Evolutionary conservation across 495 filamentous ascomycete genomes (phyloP).

Genomic region (Hamigera avellanea): DNA sequence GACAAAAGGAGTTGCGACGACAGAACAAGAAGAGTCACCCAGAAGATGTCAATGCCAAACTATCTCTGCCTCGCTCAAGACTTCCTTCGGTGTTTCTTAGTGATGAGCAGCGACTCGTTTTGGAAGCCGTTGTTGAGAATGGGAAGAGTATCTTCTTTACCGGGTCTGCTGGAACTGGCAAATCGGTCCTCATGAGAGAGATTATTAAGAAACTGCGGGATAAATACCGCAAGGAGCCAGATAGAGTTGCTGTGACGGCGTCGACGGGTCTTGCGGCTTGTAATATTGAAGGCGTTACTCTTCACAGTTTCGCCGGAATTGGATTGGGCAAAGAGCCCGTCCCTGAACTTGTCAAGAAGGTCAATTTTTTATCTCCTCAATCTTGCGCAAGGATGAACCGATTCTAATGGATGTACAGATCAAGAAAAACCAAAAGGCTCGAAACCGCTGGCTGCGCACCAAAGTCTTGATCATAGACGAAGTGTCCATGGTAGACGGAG

Average conservation of each 20-base stretch:
- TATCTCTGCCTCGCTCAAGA: slow-evolving; percentile 17
- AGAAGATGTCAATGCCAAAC: slow-evolving; percentile 11
- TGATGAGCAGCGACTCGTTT: slow-evolving; percentile 74
- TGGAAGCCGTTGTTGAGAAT: slow-evolving; percentile 63
- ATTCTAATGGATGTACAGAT: slow-evolving; percentile 35
- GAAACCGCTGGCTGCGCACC: slow-evolving; percentile 76
- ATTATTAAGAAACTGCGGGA: slow-evolving; percentile 71
- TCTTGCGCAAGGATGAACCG: background rate
- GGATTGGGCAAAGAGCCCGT: slow-evolving; percentile 85
- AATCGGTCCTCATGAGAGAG: slow-evolving; percentile 87
- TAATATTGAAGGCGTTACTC: slow-evolving; percentile 89
- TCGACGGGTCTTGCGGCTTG: slow-evolving; percentile 94
- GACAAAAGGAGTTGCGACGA: slow-evolving; percentile 61
- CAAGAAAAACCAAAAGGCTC: slow-evolving; percentile 76
- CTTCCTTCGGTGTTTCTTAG: slow-evolving; percentile 60
- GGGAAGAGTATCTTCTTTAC: slow-evolving; percentile 94
- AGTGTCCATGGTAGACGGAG: slow-evolving; percentile 96
- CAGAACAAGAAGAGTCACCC: slow-evolving; percentile 42
- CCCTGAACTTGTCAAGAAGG: slow-evolving; percentile 73
- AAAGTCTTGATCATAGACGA: slow-evolving; percentile 86
- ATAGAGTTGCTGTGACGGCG: slow-evolving; percentile 82
- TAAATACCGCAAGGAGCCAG: slow-evolving; percentile 62
- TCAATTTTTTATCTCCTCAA: slow-evolving; percentile 1
- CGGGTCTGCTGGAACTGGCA: slow-evolving; percentile 93
- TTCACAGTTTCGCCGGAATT: slow-evolving; percentile 94